phyloP scores from a whole-genome alignment of 2,329 filamentous ascomycete genomes.

The Aspergillus sojae region DNA sequence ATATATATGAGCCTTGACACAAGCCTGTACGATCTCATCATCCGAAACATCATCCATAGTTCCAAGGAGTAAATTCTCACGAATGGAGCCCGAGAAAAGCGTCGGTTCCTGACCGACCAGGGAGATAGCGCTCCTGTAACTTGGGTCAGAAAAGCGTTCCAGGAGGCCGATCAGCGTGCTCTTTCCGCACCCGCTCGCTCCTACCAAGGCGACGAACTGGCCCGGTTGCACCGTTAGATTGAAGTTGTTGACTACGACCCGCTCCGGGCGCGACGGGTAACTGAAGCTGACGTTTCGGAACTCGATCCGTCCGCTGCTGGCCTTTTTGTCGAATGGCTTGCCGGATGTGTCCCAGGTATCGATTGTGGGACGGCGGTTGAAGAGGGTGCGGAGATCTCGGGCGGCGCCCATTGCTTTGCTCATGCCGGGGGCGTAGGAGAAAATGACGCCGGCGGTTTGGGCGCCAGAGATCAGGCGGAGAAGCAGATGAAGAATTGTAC shows the following conservation, averaged over 20 bases:
- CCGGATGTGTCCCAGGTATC: no score
- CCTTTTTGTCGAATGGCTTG: no score
- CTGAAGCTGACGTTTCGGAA: constrained; percentile 48
- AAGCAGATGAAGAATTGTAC: constrained; percentile 49
- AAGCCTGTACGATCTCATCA: no score
- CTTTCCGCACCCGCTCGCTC: no score
- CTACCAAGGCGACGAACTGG: no score
- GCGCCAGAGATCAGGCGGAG: constrained; percentile 44
- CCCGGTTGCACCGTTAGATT: constrained; percentile 44
- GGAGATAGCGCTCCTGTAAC: constrained; percentile 20
- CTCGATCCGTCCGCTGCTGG: constrained; percentile 39
- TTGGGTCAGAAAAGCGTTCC: no score
- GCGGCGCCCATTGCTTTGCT: constrained; percentile 35
- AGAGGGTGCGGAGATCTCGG: constrained; percentile 44
- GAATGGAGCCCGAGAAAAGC: constrained; percentile 80
- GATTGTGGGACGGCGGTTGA: background rate
- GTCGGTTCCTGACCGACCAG: constrained; percentile 67
- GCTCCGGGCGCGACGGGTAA: constrained; percentile 24
- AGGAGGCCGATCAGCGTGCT: no score
- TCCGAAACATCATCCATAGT: no score
- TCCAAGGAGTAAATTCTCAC: constrained; percentile 57
- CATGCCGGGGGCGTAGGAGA: constrained; percentile 35
- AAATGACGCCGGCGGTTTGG: constrained; percentile 30
- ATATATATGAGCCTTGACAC: no score
- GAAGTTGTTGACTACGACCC: constrained; percentile 20